These are phyloP conservation scores for Sextonia rubra DNA, from an alignment of 164 flowering plant species.

Conservation along the genomic window DNA sequence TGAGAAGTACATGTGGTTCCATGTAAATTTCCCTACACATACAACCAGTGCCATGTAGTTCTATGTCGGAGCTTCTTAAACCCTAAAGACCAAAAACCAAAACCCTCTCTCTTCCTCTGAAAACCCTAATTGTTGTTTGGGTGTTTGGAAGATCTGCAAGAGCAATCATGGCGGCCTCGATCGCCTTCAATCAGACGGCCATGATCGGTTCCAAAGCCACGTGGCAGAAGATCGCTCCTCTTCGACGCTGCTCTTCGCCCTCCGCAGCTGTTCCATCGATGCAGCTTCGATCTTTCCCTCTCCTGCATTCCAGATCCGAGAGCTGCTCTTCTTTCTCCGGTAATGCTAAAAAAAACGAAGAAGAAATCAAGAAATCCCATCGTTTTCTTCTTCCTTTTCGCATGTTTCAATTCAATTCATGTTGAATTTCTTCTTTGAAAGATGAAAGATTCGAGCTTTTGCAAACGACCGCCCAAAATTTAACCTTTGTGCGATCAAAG, in stretches of 20 bases:
- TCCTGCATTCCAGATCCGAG: constrained; percentile 19
- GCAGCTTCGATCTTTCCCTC: constrained; percentile 4
- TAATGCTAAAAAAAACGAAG: background rate
- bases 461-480: background rate
- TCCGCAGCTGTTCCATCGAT: background rate
- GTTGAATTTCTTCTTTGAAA: background rate
- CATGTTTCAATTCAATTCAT: background rate
- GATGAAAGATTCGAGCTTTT: background rate
- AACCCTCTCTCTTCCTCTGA: too few species aligned
- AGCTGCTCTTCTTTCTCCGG: constrained; percentile 15
- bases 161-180: background rate
- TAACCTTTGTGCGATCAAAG: too few species aligned
- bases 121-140: too few species aligned
- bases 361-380: too few species aligned
- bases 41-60: too few species aligned
- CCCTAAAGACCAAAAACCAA: too few species aligned
- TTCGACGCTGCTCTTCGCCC: constrained; percentile 3
- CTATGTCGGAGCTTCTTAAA: too few species aligned
- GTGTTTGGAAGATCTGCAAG: background rate
- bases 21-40: too few species aligned
- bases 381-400: background rate
- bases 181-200: constrained; percentile 4
- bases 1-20: too few species aligned
- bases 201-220: constrained; percentile 1
- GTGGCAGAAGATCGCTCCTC: constrained; percentile 5